phyloP scores from a whole-genome alignment of 2,329 filamentous ascomycete genomes.

The Pezicula carpinea region DNA sequence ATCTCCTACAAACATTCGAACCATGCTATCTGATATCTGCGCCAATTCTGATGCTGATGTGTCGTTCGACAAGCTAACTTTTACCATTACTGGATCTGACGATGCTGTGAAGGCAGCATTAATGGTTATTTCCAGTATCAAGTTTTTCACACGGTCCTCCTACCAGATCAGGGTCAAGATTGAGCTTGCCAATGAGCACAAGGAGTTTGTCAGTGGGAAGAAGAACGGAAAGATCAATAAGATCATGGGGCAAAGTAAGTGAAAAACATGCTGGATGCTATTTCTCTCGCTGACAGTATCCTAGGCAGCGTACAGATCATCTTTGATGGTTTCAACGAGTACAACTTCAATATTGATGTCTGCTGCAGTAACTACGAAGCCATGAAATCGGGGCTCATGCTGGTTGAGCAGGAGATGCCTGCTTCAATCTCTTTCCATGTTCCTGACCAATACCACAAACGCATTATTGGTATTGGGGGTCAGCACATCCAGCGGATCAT shows the following conservation, averaged over 20 bases:
- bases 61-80: conserved; percentile 89
- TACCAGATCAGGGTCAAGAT: conserved; percentile 98
- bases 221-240: conserved; percentile 99
- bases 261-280: neutral
- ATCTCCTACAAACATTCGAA: conserved; percentile 66
- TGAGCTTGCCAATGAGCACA: conserved; percentile 97
- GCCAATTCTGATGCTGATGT: conserved; percentile 94
- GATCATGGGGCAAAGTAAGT: conserved; percentile 93
- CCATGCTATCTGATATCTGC: conserved; percentile 94
- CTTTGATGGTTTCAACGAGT: conserved; percentile 98
- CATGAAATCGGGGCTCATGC: conserved; percentile 83
- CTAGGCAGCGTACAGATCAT: conserved; percentile 93
- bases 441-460: conserved; percentile 98
- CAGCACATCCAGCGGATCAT: conserved; percentile 99
- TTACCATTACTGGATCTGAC: conserved; percentile 91
- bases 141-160: conserved; percentile 79
- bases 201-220: conserved; percentile 98
- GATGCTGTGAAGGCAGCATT: conserved; percentile 95
- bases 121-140: conserved; percentile 86
- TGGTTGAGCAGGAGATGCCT: conserved; percentile 98
- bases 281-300: conserved; percentile 8
- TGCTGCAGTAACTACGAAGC: conserved; percentile 89
- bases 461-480: conserved; percentile 96
- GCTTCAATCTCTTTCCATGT: conserved; percentile 99
- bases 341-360: conserved; percentile 99